These are phyloP conservation scores for Puccinia hordei DNA, from an alignment of 1,284 basidiomycete species.

Conservation along the genomic window DNA sequence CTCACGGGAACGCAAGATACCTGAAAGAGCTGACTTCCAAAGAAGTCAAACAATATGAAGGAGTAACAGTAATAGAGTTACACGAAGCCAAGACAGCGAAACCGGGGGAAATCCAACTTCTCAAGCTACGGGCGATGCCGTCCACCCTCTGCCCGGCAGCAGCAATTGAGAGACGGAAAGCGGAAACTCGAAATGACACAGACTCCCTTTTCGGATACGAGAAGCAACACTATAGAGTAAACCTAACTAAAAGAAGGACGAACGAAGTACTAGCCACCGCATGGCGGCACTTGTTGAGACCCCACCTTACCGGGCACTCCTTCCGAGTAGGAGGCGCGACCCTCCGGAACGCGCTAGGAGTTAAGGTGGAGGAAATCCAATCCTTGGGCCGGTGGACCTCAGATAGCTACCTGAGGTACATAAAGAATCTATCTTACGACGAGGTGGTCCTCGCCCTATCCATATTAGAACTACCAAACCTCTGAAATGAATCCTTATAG, in stretches of 20 bases:
- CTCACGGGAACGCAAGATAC: not conserved
- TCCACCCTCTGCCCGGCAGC: not conserved
- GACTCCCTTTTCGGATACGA: not conserved
- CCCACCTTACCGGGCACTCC: not conserved
- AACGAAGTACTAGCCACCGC: not conserved
- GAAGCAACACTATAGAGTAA: no score
- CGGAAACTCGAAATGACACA: not conserved
- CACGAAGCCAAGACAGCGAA: not conserved
- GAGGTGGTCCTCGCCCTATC: no score
- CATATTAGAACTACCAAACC: no score
- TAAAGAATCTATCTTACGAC: no score
- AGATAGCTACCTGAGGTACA: no score
- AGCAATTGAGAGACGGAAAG: not conserved
- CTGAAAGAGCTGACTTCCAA: no score
- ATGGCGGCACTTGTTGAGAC: no score
- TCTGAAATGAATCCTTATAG: no score
- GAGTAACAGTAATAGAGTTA: no score
- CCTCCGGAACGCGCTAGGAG: not conserved
- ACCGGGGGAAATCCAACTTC: not conserved
- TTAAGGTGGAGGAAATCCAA: not conserved
- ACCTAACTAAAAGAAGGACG: no score
- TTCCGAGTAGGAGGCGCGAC: constrained; percentile 1
- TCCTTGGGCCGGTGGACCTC: not conserved
- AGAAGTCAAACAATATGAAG: not conserved
- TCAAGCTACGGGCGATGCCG: not conserved